Percentiles rank a stretch among this genome's conserved stretches.
Conservation (phyloP, 164 flowering plant genomes). For the Umbellularia californica region DNA sequence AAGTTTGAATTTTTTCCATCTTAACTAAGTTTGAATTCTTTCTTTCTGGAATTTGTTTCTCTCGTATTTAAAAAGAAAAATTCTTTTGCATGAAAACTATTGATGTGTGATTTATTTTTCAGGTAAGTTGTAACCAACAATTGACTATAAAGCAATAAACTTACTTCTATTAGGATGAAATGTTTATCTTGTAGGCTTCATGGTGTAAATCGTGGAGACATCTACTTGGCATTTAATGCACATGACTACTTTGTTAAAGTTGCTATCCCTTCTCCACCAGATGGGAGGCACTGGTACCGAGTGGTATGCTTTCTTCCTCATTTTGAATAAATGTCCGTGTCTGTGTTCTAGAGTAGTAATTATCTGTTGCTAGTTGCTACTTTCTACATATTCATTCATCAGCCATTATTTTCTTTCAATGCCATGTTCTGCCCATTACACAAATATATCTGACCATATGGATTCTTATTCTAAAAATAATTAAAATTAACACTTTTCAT, state of each 20-base stretch:
- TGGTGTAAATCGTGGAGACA: slow-evolving; percentile 46
- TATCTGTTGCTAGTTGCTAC: neutral
- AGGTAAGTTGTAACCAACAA: neutral
- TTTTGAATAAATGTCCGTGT: neutral
- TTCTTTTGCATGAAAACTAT: neutral
- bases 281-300: slow-evolving; percentile 60
- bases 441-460: neutral
- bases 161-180: neutral
- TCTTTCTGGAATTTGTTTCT: neutral
- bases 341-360: neutral
- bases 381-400: neutral
- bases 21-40: neutral
- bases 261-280: slow-evolving; percentile 67
- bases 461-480: neutral
- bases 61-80: neutral
- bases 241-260: slow-evolving; percentile 64
- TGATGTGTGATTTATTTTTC: neutral
- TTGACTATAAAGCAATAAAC: neutral
- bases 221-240: slow-evolving; percentile 88
- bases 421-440: neutral
- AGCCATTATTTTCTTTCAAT: neutral
- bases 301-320: slow-evolving; percentile 53
- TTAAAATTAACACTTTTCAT: neutral
- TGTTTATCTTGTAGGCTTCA: slow-evolving; percentile 61
- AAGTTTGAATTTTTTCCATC: neutral